phyloP scores from a whole-genome alignment of 495 filamentous ascomycete genomes.

The Trypethelium eluteriae region DNA sequence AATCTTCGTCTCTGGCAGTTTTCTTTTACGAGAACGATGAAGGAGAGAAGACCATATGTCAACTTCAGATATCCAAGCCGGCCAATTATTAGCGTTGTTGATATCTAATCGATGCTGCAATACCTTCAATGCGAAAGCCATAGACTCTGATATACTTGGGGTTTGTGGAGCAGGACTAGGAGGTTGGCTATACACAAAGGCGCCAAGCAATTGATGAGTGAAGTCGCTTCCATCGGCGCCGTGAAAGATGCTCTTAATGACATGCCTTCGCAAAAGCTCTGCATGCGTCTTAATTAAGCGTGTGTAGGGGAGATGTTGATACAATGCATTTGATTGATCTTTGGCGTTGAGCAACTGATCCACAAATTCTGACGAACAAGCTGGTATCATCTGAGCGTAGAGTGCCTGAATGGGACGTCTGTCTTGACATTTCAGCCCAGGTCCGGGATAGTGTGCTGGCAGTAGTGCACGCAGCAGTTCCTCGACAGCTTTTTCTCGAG shows the following conservation, averaged over 20 bases:
- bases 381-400: conserved; percentile 22
- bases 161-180: not conserved
- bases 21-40: conserved; percentile 14
- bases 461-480: conserved; percentile 19
- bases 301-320: conserved; percentile 11
- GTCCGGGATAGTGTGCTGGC: conserved; percentile 22
- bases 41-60: conserved; percentile 19
- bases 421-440: conserved; percentile 22
- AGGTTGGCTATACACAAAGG: not conserved
- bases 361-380: conserved; percentile 24
- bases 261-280: not conserved
- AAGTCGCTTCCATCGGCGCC: not conserved
- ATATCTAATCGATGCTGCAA: not conserved
- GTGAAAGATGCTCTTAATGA: not conserved
- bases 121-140: not conserved
- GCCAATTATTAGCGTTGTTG: conserved; percentile 18
- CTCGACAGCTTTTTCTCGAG: not conserved
- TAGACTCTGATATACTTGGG: not conserved
- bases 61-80: conserved; percentile 15
- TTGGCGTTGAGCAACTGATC: conserved; percentile 19
- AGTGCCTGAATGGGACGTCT: conserved; percentile 23
- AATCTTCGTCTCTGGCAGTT: conserved; percentile 16
- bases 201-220: not conserved
- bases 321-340: conserved; percentile 25
- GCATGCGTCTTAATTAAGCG: not conserved